These are phyloP conservation scores for Rhynchosporium agropyri DNA, from an alignment of 2,329 filamentous ascomycete genomes.

Conservation along the genomic window DNA sequence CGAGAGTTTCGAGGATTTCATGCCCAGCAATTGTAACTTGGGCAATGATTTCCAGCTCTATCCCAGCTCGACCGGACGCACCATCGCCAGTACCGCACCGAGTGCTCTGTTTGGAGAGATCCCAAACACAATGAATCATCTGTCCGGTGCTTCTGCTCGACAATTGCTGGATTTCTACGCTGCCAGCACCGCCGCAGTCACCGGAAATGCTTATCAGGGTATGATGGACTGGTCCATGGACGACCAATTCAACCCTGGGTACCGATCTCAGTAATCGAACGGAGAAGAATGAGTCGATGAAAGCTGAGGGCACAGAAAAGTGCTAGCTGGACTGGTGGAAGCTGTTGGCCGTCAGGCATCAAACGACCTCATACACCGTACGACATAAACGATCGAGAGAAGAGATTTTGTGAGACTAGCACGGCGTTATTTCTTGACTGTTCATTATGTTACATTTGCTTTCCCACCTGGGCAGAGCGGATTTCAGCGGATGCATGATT, in stretches of 20 bases:
- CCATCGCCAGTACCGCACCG: conserved; percentile 32
- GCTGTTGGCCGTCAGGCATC: conserved; percentile 27
- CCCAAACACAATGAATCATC: conserved; percentile 27
- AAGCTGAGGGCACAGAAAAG: conserved; percentile 16
- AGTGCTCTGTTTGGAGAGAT: conserved; percentile 40
- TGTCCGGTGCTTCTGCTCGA: conserved; percentile 32
- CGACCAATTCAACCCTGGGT: conserved; percentile 33
- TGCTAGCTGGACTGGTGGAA: conserved; percentile 31
- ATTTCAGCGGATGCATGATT: conserved; percentile 16
- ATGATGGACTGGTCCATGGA: conserved; percentile 40
- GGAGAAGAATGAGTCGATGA: conserved; percentile 12
- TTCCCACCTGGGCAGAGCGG: conserved; percentile 18
- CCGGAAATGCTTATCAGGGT: conserved; percentile 20
- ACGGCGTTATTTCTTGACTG: conserved; percentile 28
- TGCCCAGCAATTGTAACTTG: conserved; percentile 33
- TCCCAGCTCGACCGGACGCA: conserved; percentile 33
- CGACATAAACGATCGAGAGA: conserved; percentile 16
- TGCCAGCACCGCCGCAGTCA: conserved; percentile 33
- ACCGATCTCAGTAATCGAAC: conserved; percentile 31
- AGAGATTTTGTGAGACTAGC: conserved; percentile 35
- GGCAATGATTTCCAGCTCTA: conserved; percentile 41
- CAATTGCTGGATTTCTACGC: conserved; percentile 40
- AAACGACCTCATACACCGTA: conserved; percentile 6
- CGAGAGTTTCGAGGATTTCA: conserved; percentile 48
- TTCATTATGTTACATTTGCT: conserved; percentile 22